phyloP scores from a whole-genome alignment of 768 basidiomycete genomes.

The Mycena olivaceomarginata region DNA sequence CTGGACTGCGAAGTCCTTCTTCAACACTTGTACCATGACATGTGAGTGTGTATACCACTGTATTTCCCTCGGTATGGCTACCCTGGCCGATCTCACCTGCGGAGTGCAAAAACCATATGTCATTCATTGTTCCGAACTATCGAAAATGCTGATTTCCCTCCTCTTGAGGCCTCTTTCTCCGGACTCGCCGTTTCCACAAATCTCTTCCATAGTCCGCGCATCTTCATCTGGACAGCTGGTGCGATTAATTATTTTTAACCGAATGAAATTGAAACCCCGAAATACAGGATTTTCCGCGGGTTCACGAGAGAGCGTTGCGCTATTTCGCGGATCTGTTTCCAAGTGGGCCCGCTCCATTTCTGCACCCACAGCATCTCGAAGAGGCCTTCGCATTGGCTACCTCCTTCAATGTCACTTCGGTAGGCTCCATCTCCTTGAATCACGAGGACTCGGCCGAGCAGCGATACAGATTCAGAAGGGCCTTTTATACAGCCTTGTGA shows the following conservation, averaged over 20 bases:
- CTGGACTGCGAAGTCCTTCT: constrained; percentile 75
- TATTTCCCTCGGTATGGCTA: not conserved
- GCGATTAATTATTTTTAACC: not conserved
- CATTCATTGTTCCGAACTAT: constrained; percentile 24
- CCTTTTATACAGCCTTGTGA: constrained; percentile 79
- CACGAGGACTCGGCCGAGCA: constrained; percentile 14
- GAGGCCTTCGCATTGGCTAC: constrained; percentile 74
- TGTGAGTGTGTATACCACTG: constrained; percentile 63
- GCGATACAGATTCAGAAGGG: constrained; percentile 73
- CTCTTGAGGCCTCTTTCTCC: constrained; percentile 66
- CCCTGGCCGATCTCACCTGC: constrained; percentile 3
- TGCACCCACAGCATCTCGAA: constrained; percentile 65
- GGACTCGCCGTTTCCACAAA: constrained; percentile 64
- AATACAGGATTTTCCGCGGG: constrained; percentile 65
- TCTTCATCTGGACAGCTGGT: constrained; percentile 72
- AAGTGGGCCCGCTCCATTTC: constrained; percentile 64
- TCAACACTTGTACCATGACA: constrained; percentile 81
- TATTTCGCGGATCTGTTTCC: constrained; percentile 70
- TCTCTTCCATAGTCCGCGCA: constrained; percentile 75
- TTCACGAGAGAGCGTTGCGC: constrained; percentile 67
- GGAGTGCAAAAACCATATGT: constrained; percentile 24
- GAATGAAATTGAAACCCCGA: constrained; percentile 1
- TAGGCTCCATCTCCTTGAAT: constrained; percentile 55
- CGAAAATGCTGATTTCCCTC: constrained; percentile 34
- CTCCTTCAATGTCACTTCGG: constrained; percentile 67